Evolutionary conservation across 371 early-diverging fungal species (phyloP), one percentile per base, ranked within the genome.

Genomic region (Actinomortierella wolfii): DNA sequence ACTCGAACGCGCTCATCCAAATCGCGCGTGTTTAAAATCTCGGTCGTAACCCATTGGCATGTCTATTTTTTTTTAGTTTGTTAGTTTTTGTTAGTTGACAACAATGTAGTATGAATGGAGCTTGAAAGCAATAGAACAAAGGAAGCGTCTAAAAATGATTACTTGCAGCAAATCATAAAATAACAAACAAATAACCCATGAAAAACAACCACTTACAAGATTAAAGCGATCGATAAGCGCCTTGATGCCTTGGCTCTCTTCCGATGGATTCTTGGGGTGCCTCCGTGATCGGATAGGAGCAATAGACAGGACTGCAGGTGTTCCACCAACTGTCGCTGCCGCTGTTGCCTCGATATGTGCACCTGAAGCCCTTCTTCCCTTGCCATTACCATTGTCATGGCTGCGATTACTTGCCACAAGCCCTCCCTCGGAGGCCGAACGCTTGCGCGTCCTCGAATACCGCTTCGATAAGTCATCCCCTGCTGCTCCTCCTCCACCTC

Each of bases 1-100:
- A 90, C 79, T 21, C 74, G 78, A n/a, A 79, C 89, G 18, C 91
- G 79, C 43, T 79, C 68, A 7, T 87, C 83, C 26, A 84, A 24
- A 15, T 79, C 69, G 1, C 64, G 78, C 9, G 87, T 82, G 43
- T 79, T 73, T 17, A 90, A 78, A 44, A 92, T 85, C 59, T 88
- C 89, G 24, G 87, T 83, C 2, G 87, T 81, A 0, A 89, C 90
- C 91, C 91, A 91, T 43, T 84, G 87, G 57, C 88, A 87, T 1
- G 70, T 73, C 80, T 81, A 60, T 47, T 18, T 2, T 20, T 20
- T 4, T 4, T 34, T 34, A 6, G 34, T 34, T 34, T 34, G 4
- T n/a, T n/a, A n/a, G n/a, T n/a, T n/a, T n/a, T n/a, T n/a, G n/a
- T n/a, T n/a, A n/a, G n/a, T n/a, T n/a, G n/a, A n/a, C n/a, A n/a